phyloP scores from a whole-genome alignment of 345 rosid genomes.

The Hevea brasiliensis region DNA sequence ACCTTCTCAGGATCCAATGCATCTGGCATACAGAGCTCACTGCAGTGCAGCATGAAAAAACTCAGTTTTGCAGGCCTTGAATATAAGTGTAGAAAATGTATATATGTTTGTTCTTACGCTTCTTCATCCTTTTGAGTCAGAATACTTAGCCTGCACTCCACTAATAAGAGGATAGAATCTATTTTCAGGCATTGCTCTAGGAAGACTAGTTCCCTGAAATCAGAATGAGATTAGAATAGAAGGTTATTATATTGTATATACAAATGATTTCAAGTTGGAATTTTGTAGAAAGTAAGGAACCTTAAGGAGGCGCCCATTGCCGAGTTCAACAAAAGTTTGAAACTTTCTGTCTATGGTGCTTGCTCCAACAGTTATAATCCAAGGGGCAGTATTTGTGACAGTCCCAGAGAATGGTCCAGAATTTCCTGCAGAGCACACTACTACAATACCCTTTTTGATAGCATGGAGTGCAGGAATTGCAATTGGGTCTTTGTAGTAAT shows the following conservation, averaged over 20 bases:
- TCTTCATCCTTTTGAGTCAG: slow-evolving; percentile 23
- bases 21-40: slow-evolving; percentile 53
- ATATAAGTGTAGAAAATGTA: no score
- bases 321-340: slow-evolving; percentile 35
- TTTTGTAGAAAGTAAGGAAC: neutral
- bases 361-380: slow-evolving; percentile 64
- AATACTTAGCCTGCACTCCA: slow-evolving; percentile 32
- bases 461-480: slow-evolving; percentile 88
- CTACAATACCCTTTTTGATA: slow-evolving; percentile 51
- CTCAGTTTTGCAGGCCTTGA: no score
- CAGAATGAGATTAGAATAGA: neutral
- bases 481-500: slow-evolving; percentile 54
- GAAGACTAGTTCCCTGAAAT: slow-evolving; percentile 44
- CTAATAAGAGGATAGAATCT: slow-evolving; percentile 41
- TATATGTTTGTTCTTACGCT: slow-evolving; percentile 37
- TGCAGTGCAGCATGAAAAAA: slow-evolving; percentile 19
- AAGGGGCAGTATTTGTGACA: slow-evolving; percentile 52
- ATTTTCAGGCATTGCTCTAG: slow-evolving; percentile 29
- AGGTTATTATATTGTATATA: neutral
- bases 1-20: slow-evolving; percentile 59
- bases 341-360: slow-evolving; percentile 57
- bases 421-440: slow-evolving; percentile 60
- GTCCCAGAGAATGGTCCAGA: slow-evolving; percentile 43
- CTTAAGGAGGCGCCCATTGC: slow-evolving; percentile 35
- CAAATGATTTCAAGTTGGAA: no score